These are phyloP conservation scores for Mesembryanthemum crystallinum DNA, from an alignment of 148 eudicot genomes.

Conservation along the genomic window DNA sequence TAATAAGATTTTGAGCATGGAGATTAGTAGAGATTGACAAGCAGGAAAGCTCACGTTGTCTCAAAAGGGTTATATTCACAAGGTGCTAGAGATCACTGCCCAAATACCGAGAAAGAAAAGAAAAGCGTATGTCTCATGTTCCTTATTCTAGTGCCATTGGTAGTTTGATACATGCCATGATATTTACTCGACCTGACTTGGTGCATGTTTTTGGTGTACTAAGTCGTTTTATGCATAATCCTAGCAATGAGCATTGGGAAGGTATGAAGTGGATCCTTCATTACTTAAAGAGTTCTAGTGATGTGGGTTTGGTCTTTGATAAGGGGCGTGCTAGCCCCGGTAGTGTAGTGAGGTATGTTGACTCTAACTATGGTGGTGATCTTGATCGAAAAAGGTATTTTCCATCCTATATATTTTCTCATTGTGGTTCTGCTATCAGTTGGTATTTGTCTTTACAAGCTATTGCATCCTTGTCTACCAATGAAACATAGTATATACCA, in stretches of 20 bases:
- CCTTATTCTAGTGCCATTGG: conserved; percentile 6
- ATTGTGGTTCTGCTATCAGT: not conserved
- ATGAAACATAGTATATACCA: not conserved
- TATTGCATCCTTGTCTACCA: not conserved
- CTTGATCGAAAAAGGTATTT: conserved; percentile 7
- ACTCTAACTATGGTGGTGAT: conserved; percentile 9
- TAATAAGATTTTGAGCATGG: not conserved
- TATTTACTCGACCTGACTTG: conserved; percentile 2
- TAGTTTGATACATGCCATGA: conserved; percentile 4
- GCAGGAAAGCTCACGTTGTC: not conserved
- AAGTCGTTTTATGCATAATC: conserved; percentile 7
- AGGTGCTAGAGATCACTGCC: not conserved
- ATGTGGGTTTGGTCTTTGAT: not conserved
- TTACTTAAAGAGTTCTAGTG: not conserved
- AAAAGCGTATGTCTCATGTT: not conserved
- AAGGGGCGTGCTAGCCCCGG: not conserved
- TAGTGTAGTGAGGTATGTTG: not conserved
- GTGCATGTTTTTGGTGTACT: conserved; percentile 10
- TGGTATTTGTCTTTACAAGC: not conserved
- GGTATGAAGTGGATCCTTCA: conserved; percentile 11
- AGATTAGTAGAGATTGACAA: not conserved
- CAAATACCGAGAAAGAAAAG: not conserved
- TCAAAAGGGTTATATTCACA: not conserved
- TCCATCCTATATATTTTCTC: not conserved
- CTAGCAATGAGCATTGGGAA: not conserved